Percentiles rank a stretch among this genome's conserved stretches.
These are phyloP conservation scores for Pleurotus giganteus DNA, from an alignment of 768 basidiomycete genomes.

Conservation along the genomic window DNA sequence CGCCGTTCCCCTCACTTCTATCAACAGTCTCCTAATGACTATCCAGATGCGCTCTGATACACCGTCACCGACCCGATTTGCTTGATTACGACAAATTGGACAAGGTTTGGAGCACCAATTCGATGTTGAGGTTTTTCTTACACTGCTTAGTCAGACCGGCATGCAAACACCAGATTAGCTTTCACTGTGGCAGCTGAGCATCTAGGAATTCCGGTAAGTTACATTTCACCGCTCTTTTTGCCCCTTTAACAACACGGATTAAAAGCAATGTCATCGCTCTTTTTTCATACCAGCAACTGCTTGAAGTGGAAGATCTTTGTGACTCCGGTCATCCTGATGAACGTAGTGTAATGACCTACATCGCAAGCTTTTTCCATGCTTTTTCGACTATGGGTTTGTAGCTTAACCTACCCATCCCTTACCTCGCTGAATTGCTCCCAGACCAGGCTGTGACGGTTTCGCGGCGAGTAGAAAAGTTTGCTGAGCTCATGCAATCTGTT, in stretches of 20 bases:
- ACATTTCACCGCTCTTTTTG: conserved; percentile 2
- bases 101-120: conserved; percentile 49
- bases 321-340: conserved; percentile 90
- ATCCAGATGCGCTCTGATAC: conserved; percentile 90
- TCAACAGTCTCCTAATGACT: conserved; percentile 10
- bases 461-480: conserved; percentile 92
- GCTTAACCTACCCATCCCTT: neutral
- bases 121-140: conserved; percentile 11
- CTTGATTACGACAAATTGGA: conserved; percentile 85
- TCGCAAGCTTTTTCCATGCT: conserved; percentile 97
- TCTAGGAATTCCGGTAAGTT: conserved; percentile 84
- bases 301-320: conserved; percentile 95
- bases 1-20: conserved; percentile 30
- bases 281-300: conserved; percentile 62
- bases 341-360: conserved; percentile 96
- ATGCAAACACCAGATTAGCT: conserved; percentile 82
- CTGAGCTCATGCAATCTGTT: conserved; percentile 90
- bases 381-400: conserved; percentile 92
- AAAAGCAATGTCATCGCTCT: conserved; percentile 5
- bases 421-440: conserved; percentile 9
- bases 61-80: conserved; percentile 94
- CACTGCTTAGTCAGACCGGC: conserved; percentile 58
- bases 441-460: conserved; percentile 96
- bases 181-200: conserved; percentile 87
- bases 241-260: conserved; percentile 1